Percentiles rank a stretch among this genome's conserved stretches.
phyloP scores from a whole-genome alignment of 352 stramenopile genomes.

The Globisporangium orthogonon region DNA sequence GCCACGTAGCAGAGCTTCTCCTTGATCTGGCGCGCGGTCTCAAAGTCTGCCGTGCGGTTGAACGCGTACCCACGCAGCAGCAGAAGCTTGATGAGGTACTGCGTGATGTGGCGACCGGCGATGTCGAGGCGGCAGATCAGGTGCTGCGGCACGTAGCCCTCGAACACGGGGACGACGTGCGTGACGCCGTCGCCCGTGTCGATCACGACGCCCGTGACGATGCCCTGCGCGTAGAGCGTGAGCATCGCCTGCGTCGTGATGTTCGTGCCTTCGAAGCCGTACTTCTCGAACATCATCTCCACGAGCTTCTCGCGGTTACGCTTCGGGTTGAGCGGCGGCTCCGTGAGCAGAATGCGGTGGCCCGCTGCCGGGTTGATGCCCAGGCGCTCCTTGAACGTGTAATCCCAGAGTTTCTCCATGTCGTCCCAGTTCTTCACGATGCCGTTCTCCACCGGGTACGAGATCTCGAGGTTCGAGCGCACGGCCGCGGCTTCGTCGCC shows the following conservation, averaged over 20 bases:
- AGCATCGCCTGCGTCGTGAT: conserved; percentile 92
- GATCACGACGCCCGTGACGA: conserved; percentile 88
- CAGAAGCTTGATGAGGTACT: conserved; percentile 91
- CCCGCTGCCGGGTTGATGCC: conserved; percentile 51
- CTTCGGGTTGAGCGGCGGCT: conserved; percentile 90
- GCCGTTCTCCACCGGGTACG: conserved; percentile 92
- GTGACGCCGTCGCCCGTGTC: conserved; percentile 92
- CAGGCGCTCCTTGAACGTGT: conserved; percentile 92
- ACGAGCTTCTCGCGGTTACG: conserved; percentile 89
- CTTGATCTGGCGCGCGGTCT: conserved; percentile 92
- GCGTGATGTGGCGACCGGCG: conserved; percentile 83
- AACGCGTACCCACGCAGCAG: conserved; percentile 89
- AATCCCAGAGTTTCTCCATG: conserved; percentile 97
- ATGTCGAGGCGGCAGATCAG: conserved; percentile 80
- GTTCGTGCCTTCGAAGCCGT: conserved; percentile 86
- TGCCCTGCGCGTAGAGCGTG: conserved; percentile 89
- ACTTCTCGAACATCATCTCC: conserved; percentile 93
- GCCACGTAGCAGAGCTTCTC: conserved; percentile 93
- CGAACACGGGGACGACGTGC: conserved; percentile 88
- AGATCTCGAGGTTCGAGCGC: conserved; percentile 83
- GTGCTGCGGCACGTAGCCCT: conserved; percentile 86
- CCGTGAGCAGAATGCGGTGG: conserved; percentile 89
- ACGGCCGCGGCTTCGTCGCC: conserved; percentile 90
- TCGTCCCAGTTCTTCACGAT: conserved; percentile 97
- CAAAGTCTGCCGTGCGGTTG: conserved; percentile 90